Evolutionary conservation across 345 rosid species (phyloP).

Genomic region (Citrus australasica): DNA sequence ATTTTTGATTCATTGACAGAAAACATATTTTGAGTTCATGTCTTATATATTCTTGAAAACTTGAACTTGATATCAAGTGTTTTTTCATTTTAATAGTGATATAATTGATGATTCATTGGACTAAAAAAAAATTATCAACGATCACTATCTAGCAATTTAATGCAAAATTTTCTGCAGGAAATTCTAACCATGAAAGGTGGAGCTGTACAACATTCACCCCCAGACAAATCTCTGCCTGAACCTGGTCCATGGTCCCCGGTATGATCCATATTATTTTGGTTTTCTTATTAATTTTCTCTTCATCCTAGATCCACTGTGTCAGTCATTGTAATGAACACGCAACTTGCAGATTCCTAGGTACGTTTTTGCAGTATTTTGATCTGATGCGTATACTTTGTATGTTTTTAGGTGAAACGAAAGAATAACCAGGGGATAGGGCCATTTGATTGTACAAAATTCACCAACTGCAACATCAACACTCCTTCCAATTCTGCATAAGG

Average conservation of each 20-base stretch:
- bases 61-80: neutral
- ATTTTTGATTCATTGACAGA: neutral
- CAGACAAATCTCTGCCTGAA: conserved; percentile 62
- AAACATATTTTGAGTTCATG: neutral
- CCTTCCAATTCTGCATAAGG: conserved; percentile 28
- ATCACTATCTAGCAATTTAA: conserved; percentile 5
- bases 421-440: conserved; percentile 78
- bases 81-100: neutral
- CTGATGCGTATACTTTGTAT: conserved; percentile 4
- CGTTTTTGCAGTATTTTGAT: neutral
- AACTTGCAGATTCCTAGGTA: neutral
- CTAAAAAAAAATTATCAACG: neutral
- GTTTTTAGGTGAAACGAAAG: conserved; percentile 65
- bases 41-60: neutral
- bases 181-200: conserved; percentile 77
- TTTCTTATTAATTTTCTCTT: neutral
- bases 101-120: neutral
- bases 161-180: conserved; percentile 43
- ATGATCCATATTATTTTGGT: conserved; percentile 10
- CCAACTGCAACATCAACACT: conserved; percentile 31
- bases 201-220: conserved; percentile 85
- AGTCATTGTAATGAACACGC: neutral
- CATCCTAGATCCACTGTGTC: neutral
- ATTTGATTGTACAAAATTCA: conserved; percentile 87
- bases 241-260: conserved; percentile 98